These are phyloP conservation scores for Lasiodiplodia gonubiensis DNA, from an alignment of 2,329 filamentous ascomycete species.

Conservation along the genomic window DNA sequence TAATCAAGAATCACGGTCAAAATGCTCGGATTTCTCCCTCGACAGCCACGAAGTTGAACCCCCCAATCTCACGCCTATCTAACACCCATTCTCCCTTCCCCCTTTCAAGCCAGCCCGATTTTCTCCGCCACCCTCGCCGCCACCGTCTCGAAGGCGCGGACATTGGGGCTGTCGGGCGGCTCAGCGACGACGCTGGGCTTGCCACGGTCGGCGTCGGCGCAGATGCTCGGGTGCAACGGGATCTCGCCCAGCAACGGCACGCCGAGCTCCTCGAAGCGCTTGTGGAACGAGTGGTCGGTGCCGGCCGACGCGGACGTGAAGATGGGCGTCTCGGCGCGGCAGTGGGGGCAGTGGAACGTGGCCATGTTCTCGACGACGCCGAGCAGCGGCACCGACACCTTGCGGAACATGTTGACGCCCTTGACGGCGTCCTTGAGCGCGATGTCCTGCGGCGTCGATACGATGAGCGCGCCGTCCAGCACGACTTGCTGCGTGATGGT, in stretches of 20 bases:
- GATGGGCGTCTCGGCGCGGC: slow-evolving; percentile 49
- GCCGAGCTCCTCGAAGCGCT: slow-evolving; percentile 72
- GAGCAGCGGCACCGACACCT: slow-evolving; percentile 75
- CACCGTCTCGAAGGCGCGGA: slow-evolving; percentile 73
- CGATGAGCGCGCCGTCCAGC: slow-evolving; percentile 84
- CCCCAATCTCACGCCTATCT: too few relatives aligned
- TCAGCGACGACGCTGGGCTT: slow-evolving; percentile 83
- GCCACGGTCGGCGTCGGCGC: slow-evolving; percentile 83
- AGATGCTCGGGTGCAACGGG: slow-evolving; percentile 84
- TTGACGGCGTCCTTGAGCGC: slow-evolving; percentile 90
- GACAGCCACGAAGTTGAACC: too few relatives aligned
- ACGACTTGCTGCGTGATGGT: slow-evolving; percentile 95
- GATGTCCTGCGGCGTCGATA: slow-evolving; percentile 92
- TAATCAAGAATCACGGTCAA: too few relatives aligned
- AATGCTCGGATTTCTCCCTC: too few relatives aligned
- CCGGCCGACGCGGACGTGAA: slow-evolving; percentile 43
- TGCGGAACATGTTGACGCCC: slow-evolving; percentile 91
- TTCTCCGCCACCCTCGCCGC: slow-evolving; percentile 60
- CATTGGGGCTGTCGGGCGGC: slow-evolving; percentile 76
- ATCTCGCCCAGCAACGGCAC: slow-evolving; percentile 88
- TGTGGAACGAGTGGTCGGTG: slow-evolving; percentile 74
- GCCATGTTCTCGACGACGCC: slow-evolving; percentile 71
- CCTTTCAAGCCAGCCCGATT: slow-evolving; percentile 43
- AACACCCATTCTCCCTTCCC: not conserved
- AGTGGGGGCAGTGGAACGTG: slow-evolving; percentile 53